Conservation (phyloP, 2,329 filamentous ascomycete genomes). For the Fusarium nurragi region DNA sequence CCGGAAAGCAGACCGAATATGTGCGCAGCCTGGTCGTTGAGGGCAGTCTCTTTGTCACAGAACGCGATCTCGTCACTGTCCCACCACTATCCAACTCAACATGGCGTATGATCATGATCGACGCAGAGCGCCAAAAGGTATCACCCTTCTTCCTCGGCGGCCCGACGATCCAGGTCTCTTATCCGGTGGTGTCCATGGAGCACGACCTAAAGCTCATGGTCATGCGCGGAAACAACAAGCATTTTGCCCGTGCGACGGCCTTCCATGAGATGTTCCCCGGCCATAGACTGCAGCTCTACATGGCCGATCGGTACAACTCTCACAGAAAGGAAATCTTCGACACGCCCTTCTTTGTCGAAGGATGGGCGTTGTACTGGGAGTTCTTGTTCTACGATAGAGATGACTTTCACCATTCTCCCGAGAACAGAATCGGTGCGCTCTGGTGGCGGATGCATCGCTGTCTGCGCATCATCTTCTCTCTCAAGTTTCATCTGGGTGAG, state of each 20-base stretch:
- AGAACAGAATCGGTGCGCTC: constrained; percentile 25
- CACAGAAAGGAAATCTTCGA: constrained; percentile 30
- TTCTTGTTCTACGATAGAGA: constrained; percentile 27
- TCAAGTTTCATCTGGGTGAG: constrained; percentile 26
- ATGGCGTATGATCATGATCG: constrained; percentile 33
- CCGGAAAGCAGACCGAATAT: constrained; percentile 22
- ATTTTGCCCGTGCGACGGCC: constrained; percentile 20
- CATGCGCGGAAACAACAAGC: constrained; percentile 29
- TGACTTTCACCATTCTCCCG: constrained; percentile 26
- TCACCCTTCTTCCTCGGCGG: constrained; percentile 28
- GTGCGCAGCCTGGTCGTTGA: constrained; percentile 28
- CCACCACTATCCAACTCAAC: constrained; percentile 26
- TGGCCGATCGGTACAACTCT: constrained; percentile 27
- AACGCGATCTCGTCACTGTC: constrained; percentile 23
- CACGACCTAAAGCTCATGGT: constrained; percentile 34
- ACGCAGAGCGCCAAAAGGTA: constrained; percentile 23
- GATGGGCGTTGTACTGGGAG: constrained; percentile 34
- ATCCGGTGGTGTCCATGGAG: constrained; percentile 23
- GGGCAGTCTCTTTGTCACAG: constrained; percentile 28
- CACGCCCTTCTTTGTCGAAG: constrained; percentile 28
- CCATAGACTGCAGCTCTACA: constrained; percentile 24
- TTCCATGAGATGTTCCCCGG: constrained; percentile 35
- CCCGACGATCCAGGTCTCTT: constrained; percentile 22
- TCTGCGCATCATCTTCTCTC: constrained; percentile 15
- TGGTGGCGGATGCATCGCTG: constrained; percentile 37